Evolutionary conservation across 1,284 basidiomycete genomes (phyloP), one percentile per base, ranked within the genome.

Genomic region (Gomphus bonarii): DNA sequence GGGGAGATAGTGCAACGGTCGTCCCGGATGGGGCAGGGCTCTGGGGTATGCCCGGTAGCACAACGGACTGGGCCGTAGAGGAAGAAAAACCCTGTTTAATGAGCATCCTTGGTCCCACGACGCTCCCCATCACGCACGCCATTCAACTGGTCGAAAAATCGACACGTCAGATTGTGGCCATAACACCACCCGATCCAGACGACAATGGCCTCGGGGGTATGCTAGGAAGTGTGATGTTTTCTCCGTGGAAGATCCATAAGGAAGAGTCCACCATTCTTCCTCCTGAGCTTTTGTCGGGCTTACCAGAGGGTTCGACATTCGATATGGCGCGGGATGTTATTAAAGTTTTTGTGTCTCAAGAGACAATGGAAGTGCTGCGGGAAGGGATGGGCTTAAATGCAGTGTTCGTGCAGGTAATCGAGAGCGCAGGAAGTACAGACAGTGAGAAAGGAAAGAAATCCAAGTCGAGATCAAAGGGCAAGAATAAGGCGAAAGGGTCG

Each of bases 341-440:
- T 62, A 75, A 72, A 3, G 67, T 85, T 2, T 71, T 83, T 20
- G 68, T 84, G n/a, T 71, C 75, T 35, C 73, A 75, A 0, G 65
- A 67, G n/a, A 64, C 72, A 0, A 67, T 73, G 6, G 74, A 77
- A 38, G 67, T 69, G 35, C 62, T 85, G 18, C 61, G 64, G 3
- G 65, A 76, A 0, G 81, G 80, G 0, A 77, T 85, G 69, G 80
- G 79, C 1, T 57, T 83, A 36, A 74, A 72, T 3, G 84, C 76
- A 14, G 77, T 78, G 54, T 86, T 79, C 76, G 75, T 85, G 38
- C 42, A 47, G 30, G 42, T 58, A 66, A 68, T 85, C 44, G 77
- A 78, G 56, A 68, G 65, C 53, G 64, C 68, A 55, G 66, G 62
- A 43, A 62, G 62, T 3, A 61, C 56, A 9, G 64, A 57, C 5